Evolutionary conservation across 1,284 basidiomycete species (phyloP), one percentile per base, ranked within the genome.

Genomic region (Trametes pubescens): DNA sequence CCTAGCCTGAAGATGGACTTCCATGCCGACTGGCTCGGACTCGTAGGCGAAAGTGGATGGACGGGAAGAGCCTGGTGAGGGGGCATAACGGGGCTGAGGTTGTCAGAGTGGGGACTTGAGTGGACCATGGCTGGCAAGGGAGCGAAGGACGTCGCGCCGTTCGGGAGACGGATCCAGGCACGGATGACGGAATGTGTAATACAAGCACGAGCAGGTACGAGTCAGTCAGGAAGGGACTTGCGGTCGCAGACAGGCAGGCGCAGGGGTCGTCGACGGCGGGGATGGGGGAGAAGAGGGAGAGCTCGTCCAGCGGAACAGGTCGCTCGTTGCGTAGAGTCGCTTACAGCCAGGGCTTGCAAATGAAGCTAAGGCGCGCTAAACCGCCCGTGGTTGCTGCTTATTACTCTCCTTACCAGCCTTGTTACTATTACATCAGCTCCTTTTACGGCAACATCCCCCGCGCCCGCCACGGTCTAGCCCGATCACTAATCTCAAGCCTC

Each of bases 1-100:
- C 76, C 78, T 67, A 89, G 80, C 61, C 86, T 84, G 76, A 90
- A 85, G 66, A 89, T 81, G 43, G 85, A 84, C 76, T 86, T 88
- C 88, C 88, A 90, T 62, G 75, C 75, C 62, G 71, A 66, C 40
- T 69, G 66, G 56, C 61, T 62, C 35, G 64, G 65, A 24, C 65
- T 64, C 40, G 62, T 65, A 32, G 70, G 65, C 40, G 71, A 72
- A 11, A 69, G 57, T 6, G 66, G 63, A 35, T 68, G 68, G 51
- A 67, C 63, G 44, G 59, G 61, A 61, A 70, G 61, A 46, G 59
- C 62, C 16, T 65, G 67, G 46, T 71, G 69, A 14, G 66, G 61
- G 51, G 67, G 55, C 46, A 71, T 66, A 64, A 67, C 61, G 60
- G 68, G 67, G 65, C 68, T 70, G 61, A 71, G 61, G 63, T 67